Percentiles rank a stretch among this genome's conserved stretches.
Conservation (phyloP, 352 stramenopile species). For the Phytophthora sojae region DNA sequence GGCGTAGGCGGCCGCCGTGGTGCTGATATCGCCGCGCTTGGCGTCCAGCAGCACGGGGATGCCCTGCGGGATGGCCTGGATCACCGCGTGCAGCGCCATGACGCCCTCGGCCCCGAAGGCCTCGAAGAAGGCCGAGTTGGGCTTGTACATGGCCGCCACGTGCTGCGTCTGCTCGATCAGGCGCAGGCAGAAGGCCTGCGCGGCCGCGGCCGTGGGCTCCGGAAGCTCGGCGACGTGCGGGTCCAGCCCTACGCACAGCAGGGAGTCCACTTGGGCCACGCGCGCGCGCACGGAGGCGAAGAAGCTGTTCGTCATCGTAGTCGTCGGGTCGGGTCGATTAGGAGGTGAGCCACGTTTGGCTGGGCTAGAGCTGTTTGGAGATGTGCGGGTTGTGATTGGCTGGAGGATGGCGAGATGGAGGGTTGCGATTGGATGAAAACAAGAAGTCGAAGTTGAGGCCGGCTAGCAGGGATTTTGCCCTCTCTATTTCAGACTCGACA, state of each 20-base stretch:
- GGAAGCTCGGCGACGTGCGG: slow-evolving; percentile 91
- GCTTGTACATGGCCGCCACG: slow-evolving; percentile 97
- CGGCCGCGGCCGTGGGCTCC: slow-evolving; percentile 86
- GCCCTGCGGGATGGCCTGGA: slow-evolving; percentile 86
- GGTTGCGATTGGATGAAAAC: too few species aligned
- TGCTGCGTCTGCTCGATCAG: slow-evolving; percentile 96
- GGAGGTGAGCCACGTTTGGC: not conserved
- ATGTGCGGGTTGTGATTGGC: too few species aligned
- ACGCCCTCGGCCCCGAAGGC: slow-evolving; percentile 89
- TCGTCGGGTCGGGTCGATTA: not conserved
- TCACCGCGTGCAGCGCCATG: slow-evolving; percentile 91
- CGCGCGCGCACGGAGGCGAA: slow-evolving; percentile 90
- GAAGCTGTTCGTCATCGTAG: slow-evolving; percentile 63
- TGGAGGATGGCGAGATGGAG: too few species aligned
- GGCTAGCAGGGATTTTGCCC: too few species aligned
- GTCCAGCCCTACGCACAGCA: slow-evolving; percentile 98
- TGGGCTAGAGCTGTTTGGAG: not conserved
- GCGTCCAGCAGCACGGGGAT: slow-evolving; percentile 98
- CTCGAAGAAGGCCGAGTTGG: slow-evolving; percentile 99
- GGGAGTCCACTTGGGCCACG: slow-evolving; percentile 92
- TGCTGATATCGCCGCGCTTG: slow-evolving; percentile 99
- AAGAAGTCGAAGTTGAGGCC: too few species aligned
- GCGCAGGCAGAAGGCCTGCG: slow-evolving; percentile 94
- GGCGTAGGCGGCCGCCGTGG: slow-evolving; percentile 96
- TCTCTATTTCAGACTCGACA: too few species aligned